Conservation (phyloP, 2,329 filamentous ascomycete species). For the Sporothrix protearum region DNA sequence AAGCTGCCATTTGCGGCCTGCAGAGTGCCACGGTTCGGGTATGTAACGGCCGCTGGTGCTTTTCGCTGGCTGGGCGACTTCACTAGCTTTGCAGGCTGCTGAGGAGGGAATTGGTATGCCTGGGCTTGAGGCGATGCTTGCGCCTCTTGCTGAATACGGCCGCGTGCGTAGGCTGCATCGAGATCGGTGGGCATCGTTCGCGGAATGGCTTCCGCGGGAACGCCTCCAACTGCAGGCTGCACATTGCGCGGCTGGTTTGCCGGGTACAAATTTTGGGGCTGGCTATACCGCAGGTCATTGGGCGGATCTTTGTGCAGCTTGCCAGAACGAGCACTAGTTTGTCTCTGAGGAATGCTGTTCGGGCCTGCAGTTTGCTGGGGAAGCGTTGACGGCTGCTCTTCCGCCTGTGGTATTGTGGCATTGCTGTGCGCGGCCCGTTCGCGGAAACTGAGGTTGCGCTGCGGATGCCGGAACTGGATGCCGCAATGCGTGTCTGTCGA, state of each 20-base stretch:
- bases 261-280: neutral
- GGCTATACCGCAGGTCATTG: slow-evolving; percentile 46
- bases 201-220: slow-evolving; percentile 4
- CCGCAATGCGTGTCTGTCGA: slow-evolving; percentile 25
- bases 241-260: slow-evolving; percentile 14
- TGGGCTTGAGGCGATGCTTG: neutral
- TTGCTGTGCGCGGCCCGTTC: slow-evolving; percentile 52
- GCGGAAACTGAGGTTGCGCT: slow-evolving; percentile 59
- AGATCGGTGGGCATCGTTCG: neutral
- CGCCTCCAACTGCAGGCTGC: slow-evolving; percentile 12
- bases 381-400: neutral
- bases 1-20: slow-evolving; percentile 1
- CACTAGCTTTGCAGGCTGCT: slow-evolving; percentile 27
- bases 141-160: neutral
- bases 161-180: neutral
- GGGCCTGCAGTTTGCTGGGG: slow-evolving; percentile 34
- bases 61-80: slow-evolving; percentile 29
- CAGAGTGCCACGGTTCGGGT: slow-evolving; percentile 2
- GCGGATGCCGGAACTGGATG: slow-evolving; percentile 38
- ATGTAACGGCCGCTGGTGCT: neutral
- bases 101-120: neutral
- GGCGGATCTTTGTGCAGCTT: slow-evolving; percentile 58
- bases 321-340: slow-evolving; percentile 45
- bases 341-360: slow-evolving; percentile 15
- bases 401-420: slow-evolving; percentile 35